Conservation (phyloP, 805 yeast genomes). For the Candida succiphila region DNA sequence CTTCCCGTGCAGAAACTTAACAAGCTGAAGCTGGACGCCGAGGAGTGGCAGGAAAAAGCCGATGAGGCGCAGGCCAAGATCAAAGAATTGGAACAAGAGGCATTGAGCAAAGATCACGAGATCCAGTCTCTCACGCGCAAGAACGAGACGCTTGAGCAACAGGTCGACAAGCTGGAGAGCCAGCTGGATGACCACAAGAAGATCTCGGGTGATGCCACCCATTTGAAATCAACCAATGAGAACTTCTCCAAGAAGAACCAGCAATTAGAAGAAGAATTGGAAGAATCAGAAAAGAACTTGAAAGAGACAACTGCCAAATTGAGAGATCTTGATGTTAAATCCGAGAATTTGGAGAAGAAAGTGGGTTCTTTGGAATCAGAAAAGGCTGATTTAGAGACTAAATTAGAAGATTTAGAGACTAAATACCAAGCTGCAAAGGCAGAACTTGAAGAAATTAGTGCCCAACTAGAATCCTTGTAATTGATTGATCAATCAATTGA, state of each 20-base stretch:
- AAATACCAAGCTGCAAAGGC: constrained; percentile 79
- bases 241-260: constrained; percentile 84
- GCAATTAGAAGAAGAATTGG: constrained; percentile 84
- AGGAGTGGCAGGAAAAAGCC: constrained; percentile 93
- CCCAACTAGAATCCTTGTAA: constrained; percentile 78
- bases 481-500: constrained; percentile 1
- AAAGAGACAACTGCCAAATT: constrained; percentile 89
- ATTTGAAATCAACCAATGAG: constrained; percentile 83
- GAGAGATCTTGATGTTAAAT: constrained; percentile 91
- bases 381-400: constrained; percentile 84
- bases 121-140: constrained; percentile 88
- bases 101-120: constrained; percentile 87
- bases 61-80: constrained; percentile 75
- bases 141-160: constrained; percentile 79
- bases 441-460: constrained; percentile 93
- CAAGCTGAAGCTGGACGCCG: constrained; percentile 89
- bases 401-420: constrained; percentile 77
- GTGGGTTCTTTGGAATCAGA: constrained; percentile 87
- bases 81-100: constrained; percentile 88
- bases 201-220: constrained; percentile 83
- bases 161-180: constrained; percentile 68
- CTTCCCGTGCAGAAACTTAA: constrained; percentile 66
- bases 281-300: constrained; percentile 81
- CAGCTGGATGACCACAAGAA: constrained; percentile 70
- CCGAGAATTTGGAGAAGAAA: constrained; percentile 92